Evolutionary conservation across 768 basidiomycete species (phyloP).

Genomic region (Scleroderma bovista): DNA sequence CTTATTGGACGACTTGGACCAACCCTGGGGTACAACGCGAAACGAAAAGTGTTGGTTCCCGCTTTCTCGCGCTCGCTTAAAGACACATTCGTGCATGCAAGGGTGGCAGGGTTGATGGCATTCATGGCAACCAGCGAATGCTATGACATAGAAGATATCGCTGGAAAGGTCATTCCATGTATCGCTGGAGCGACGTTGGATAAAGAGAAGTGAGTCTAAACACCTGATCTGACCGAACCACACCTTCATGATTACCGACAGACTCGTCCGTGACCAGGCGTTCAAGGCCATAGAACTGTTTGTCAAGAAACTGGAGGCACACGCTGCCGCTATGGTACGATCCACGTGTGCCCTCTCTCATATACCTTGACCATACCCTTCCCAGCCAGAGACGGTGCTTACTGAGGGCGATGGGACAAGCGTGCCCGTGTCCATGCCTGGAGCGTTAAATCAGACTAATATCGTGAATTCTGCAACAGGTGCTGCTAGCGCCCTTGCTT

Average conservation of each 20-base stretch:
- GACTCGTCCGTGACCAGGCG: slow-evolving; percentile 91
- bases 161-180: slow-evolving; percentile 83
- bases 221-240: background rate
- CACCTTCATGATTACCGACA: slow-evolving; percentile 24
- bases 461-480: slow-evolving; percentile 85
- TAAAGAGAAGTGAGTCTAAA: slow-evolving; percentile 74
- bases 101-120: slow-evolving; percentile 92
- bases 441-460: slow-evolving; percentile 25
- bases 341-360: background rate
- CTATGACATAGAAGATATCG: slow-evolving; percentile 84
- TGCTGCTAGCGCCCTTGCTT: slow-evolving; percentile 86
- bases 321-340: slow-evolving; percentile 79
- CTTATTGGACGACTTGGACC: slow-evolving; percentile 89
- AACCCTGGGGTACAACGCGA: slow-evolving; percentile 78
- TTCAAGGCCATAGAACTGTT: slow-evolving; percentile 91
- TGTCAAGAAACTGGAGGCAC: slow-evolving; percentile 72
- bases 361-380: background rate
- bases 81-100: slow-evolving; percentile 87
- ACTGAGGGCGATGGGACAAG: slow-evolving; percentile 34
- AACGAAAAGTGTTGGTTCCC: slow-evolving; percentile 93
- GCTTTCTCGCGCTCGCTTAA: slow-evolving; percentile 88
- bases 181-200: slow-evolving; percentile 79
- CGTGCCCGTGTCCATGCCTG: slow-evolving; percentile 22
- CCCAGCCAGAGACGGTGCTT: slow-evolving; percentile 52
- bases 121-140: slow-evolving; percentile 92